Percentiles rank a stretch among this genome's conserved stretches.
These are phyloP conservation scores for Discostella pseudostelligera DNA, from an alignment of 108 stramenopile genomes.

Conservation along the genomic window DNA sequence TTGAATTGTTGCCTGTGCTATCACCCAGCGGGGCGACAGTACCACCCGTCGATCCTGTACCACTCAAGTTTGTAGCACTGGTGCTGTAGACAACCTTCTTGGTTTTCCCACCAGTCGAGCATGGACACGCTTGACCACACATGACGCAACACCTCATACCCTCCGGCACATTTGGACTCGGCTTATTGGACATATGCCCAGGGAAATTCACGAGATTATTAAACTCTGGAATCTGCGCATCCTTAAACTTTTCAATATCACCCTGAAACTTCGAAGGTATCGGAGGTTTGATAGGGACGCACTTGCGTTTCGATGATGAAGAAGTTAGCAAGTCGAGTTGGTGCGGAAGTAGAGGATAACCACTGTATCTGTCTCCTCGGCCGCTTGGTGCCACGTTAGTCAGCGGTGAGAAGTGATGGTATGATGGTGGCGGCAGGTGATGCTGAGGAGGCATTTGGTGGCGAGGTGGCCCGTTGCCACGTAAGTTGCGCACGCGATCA, in stretches of 20 bases:
- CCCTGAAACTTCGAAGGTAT: conserved; percentile 89
- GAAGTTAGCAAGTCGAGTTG: conserved; percentile 56
- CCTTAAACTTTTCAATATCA: conserved; percentile 77
- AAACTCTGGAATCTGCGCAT: conserved; percentile 77
- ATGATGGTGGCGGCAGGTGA: conserved; percentile 68
- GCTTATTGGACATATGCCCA: conserved; percentile 86
- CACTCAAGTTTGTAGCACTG: neutral
- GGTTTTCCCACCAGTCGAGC: conserved; percentile 60
- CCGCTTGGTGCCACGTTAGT: conserved; percentile 48
- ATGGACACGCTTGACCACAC: conserved; percentile 85
- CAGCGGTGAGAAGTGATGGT: conserved; percentile 74
- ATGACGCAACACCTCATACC: conserved; percentile 89
- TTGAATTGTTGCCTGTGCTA: conserved; percentile 5
- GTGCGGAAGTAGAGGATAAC: conserved; percentile 37
- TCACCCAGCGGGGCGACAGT: conserved; percentile 33
- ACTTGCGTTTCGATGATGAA: conserved; percentile 76
- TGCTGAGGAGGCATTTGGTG: conserved; percentile 66
- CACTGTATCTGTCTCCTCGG: conserved; percentile 1
- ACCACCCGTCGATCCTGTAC: conserved; percentile 13
- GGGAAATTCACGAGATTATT: conserved; percentile 87
- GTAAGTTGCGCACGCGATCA: conserved; percentile 80
- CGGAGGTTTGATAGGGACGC: conserved; percentile 74
- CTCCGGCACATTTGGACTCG: conserved; percentile 71
- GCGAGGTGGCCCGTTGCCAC: conserved; percentile 63
- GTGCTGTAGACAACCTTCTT: conserved; percentile 7